Base-by-base conservation (phyloP, 163 green algal species). In the Chloromonas sp. region DNA sequence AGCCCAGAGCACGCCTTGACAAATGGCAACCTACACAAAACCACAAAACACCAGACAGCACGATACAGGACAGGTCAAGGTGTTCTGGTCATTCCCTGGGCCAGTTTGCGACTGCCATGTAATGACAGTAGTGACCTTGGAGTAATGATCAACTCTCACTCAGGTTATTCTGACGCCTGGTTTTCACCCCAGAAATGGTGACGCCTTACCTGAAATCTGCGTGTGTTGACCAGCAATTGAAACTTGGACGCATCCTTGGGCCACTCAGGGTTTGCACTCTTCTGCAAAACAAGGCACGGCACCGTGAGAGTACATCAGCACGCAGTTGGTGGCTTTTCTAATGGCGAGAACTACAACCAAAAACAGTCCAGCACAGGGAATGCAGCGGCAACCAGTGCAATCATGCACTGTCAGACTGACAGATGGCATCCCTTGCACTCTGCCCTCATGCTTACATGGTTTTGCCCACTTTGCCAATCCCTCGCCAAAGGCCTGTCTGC, bases 181-280 rank as follows among this genome's bases (percentile, higher is more conserved):
- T 36, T 36, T 36, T 36, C 36, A 36, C 36, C 36, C 36, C 36
- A 36, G 36, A 36, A 36, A 36, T 36, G 36, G 36, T 36, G 36
- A 36, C 36, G 3, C 2, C 77, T 2, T 58, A 61, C 77, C 77
- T 81, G 77, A 61, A 62, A 81, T 58, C 61, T 36, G 57, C 77
- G n/a, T 61, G 77, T 81, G 77, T 81, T 15, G 15, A 81, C 77
- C 77, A 81, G 77, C 77, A 81, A 58, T 5, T 61, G 77, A 58
- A 81, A 81, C 2, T 36, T 60, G 14, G 36, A 11, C 1, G 57
- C 77, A 2, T 60, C 77, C 36, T 15, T 58, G n/a, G 77, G 77
- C 77, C 77, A 81, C 36, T 60, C 57, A 15, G 77, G 77, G 77
- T 60, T 62, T 2, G 57, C 57, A 58, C 77, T 62, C 57, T 81